Evolutionary conservation across 352 stramenopile genomes (phyloP).

Genomic region (Globisporangium polare): DNA sequence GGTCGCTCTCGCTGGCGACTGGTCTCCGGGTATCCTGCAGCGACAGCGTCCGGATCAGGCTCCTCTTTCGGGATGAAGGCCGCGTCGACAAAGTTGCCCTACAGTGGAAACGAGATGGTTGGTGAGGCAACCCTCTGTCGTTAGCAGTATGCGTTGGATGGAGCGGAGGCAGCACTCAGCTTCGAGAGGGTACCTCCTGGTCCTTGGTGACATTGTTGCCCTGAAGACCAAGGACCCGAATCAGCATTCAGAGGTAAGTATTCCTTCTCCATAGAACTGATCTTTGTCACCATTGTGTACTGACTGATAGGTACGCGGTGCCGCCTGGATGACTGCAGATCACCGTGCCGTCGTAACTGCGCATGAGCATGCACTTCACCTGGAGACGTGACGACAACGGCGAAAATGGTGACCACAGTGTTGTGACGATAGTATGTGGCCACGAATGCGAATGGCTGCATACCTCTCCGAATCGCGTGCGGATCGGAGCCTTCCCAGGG

Average conservation of each 20-base stretch:
- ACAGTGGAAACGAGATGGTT: background rate
- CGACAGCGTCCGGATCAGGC: conserved; percentile 4
- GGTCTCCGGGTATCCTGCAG: conserved; percentile 9
- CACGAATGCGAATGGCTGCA: background rate
- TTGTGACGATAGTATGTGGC: background rate
- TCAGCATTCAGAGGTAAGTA: background rate
- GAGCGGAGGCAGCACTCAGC: no score
- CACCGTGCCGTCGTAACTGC: conserved; percentile 45
- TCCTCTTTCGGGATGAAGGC: conserved; percentile 8
- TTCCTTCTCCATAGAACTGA: background rate
- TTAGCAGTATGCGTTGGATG: background rate
- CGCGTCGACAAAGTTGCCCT: conserved; percentile 33
- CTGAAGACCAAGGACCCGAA: conserved; percentile 15
- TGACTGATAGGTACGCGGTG: conserved; percentile 45
- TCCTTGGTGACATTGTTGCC: conserved; percentile 33
- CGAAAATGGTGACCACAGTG: background rate
- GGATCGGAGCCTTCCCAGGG: conserved; percentile 32
- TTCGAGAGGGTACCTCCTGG: conserved; percentile 19
- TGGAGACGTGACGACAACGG: conserved; percentile 4
- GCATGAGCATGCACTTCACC: conserved; percentile 38
- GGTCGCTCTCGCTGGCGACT: background rate
- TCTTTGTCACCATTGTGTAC: background rate
- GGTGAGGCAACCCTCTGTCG: background rate
- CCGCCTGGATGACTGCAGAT: conserved; percentile 41
- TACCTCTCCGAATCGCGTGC: conserved; percentile 53